These are phyloP conservation scores for Ilyonectria sp. DNA, from an alignment of 2,329 filamentous ascomycete species.

Conservation along the genomic window DNA sequence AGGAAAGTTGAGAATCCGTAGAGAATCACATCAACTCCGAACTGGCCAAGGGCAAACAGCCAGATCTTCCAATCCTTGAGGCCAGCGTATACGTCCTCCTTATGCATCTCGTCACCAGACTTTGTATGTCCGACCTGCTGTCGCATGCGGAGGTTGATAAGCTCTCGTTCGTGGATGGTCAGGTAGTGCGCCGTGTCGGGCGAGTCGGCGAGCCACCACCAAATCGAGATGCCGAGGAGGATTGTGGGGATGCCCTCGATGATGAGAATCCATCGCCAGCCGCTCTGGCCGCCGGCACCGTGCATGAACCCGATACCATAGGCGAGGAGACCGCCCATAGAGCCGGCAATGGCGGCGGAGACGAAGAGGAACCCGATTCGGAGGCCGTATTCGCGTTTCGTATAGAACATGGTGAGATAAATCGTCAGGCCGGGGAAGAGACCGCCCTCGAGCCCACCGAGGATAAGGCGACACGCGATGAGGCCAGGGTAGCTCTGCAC, in stretches of 20 bases:
- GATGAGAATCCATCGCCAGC: slow-evolving; percentile 82
- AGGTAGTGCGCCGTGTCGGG: slow-evolving; percentile 72
- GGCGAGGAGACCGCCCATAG: slow-evolving; percentile 80
- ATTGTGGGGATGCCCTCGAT: slow-evolving; percentile 64
- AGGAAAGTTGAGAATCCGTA: slow-evolving; percentile 84
- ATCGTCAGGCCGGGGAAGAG: slow-evolving; percentile 78
- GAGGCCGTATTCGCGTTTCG: slow-evolving; percentile 78
- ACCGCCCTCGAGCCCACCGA: slow-evolving; percentile 79
- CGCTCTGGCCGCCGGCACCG: slow-evolving; percentile 73
- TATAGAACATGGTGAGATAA: slow-evolving; percentile 84
- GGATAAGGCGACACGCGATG: slow-evolving; percentile 68
- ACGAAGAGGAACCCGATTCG: slow-evolving; percentile 83
- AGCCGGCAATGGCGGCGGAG: slow-evolving; percentile 79
- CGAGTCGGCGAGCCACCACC: slow-evolving; percentile 54
- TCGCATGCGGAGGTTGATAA: slow-evolving; percentile 63
- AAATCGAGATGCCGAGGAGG: slow-evolving; percentile 54
- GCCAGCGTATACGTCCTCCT: slow-evolving; percentile 75
- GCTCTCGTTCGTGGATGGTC: slow-evolving; percentile 72
- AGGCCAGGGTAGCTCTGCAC: slow-evolving; percentile 77
- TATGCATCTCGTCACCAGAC: slow-evolving; percentile 63
- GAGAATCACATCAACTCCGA: slow-evolving; percentile 82
- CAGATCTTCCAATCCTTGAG: slow-evolving; percentile 85
- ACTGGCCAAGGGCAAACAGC: slow-evolving; percentile 78
- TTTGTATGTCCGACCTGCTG: slow-evolving; percentile 62
- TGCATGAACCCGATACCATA: slow-evolving; percentile 83